phyloP scores from a whole-genome alignment of 1,139 yeast species.

The Torulaspora pretoriensis region DNA sequence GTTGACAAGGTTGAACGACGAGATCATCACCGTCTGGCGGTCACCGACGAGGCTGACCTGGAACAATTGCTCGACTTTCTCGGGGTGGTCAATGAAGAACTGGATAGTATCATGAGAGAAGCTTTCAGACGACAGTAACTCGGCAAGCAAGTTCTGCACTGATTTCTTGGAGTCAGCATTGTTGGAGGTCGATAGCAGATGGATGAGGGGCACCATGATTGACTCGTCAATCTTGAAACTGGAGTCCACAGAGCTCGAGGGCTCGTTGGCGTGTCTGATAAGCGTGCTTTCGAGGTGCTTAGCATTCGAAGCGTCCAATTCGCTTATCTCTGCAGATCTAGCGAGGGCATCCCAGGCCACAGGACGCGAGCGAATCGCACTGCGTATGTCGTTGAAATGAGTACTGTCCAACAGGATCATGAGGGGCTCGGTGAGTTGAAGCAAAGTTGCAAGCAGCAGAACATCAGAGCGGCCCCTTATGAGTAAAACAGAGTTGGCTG shows the following conservation, averaged over 20 bases:
- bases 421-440: background rate
- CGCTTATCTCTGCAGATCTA: constrained; percentile 59
- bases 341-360: constrained; percentile 93
- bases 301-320: constrained; percentile 32
- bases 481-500: too few relatives aligned
- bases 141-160: constrained; percentile 64
- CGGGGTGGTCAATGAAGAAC: constrained; percentile 39
- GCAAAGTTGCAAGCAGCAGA: background rate
- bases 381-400: constrained; percentile 68
- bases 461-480: too few relatives aligned
- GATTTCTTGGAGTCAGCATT: constrained; percentile 66
- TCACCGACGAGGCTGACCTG: constrained; percentile 31
- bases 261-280: constrained; percentile 20
- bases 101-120: constrained; percentile 44
- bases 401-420: constrained; percentile 48
- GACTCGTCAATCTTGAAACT: constrained; percentile 32
- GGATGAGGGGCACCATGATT: constrained; percentile 29
- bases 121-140: constrained; percentile 42
- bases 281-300: constrained; percentile 31
- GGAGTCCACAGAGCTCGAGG: constrained; percentile 6
- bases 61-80: constrained; percentile 35
- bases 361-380: constrained; percentile 72
- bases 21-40: constrained; percentile 29
- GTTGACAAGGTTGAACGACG: constrained; percentile 34
- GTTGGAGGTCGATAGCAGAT: constrained; percentile 26